Base-by-base conservation (phyloP, 495 filamentous ascomycete species). In the Rostrohypoxylon terebratum region DNA sequence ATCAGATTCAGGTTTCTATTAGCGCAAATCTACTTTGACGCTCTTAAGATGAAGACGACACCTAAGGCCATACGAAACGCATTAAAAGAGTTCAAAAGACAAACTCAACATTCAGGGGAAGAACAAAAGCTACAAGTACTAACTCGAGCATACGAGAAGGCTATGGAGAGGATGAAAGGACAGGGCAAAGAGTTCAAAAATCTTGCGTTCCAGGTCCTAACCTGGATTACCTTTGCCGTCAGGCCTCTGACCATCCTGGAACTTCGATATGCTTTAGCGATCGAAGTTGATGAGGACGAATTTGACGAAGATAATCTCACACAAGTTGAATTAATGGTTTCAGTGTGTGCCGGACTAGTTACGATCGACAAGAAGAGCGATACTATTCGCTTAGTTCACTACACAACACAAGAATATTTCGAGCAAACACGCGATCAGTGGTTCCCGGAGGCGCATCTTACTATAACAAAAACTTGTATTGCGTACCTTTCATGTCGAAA, bases 321-420 rank as follows among this genome's bases (percentile, higher is more conserved):
- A 1, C 59, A 80, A 1, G 55, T 81, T 8, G 77, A 83, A 23
- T 66, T 82, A 18, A 65, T 88, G 9, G 54, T 83, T 3, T 83
- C 83, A 1, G 78, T 84, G 4, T 90, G 87, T 69, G 83, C 81
- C 51, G 87, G 88, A 0, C 73, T 91, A 10, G 81, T 89, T 2
- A 85, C 76, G 1, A 55, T 87, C 3, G 84, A 89, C 53, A 18
- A 81, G 23, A 78, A 82, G 20, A 88, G 80, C 62, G 34, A 72
- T 9, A 78, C 84, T 33, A 77, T 88, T 47, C 83, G 84, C 14
- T 76, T 90, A 9, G 83, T 87, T 9, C 88, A 89, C 73, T 87
- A 85, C 13, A 42, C 38, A n/a, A 42, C 38, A 4, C 38, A 42
- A n/a, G 38, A 42, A 42, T 42, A 42, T 13, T 42, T 42, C 13